Conservation (phyloP, 345 rosid species). For the Angophora floribunda region DNA sequence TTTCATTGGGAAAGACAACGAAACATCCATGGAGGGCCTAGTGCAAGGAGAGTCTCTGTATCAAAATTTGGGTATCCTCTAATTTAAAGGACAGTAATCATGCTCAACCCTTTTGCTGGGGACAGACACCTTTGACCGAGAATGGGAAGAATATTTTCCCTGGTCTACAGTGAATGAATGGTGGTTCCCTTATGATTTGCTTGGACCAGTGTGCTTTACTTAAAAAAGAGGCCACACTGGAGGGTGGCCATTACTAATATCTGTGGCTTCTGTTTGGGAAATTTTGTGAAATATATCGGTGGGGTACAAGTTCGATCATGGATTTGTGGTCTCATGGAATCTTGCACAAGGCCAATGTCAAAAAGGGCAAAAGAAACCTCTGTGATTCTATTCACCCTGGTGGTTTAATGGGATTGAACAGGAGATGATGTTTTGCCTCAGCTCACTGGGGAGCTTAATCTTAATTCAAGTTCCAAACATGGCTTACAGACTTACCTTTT, state of each 20-base stretch:
- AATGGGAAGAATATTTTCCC: background rate
- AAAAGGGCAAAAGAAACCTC: background rate
- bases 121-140: background rate
- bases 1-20: background rate
- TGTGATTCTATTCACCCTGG: background rate
- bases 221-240: background rate
- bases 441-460: background rate
- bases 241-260: background rate
- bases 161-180: background rate
- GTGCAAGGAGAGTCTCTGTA: background rate
- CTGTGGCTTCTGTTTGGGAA: background rate
- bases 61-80: background rate
- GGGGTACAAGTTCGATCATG: background rate
- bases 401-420: background rate
- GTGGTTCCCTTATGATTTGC: background rate
- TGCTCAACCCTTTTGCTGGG: background rate
- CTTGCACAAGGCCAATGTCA: background rate
- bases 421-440: background rate
- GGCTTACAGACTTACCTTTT: background rate
- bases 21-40: background rate
- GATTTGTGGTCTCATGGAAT: background rate
- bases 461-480: background rate
- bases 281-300: background rate
- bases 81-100: background rate
- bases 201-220: background rate